A percentile compares a stretch with the other conserved stretches of the same genome.
Evolutionary conservation across 345 rosid species (phyloP).

Genomic region (Lenwebbia sp.): DNA sequence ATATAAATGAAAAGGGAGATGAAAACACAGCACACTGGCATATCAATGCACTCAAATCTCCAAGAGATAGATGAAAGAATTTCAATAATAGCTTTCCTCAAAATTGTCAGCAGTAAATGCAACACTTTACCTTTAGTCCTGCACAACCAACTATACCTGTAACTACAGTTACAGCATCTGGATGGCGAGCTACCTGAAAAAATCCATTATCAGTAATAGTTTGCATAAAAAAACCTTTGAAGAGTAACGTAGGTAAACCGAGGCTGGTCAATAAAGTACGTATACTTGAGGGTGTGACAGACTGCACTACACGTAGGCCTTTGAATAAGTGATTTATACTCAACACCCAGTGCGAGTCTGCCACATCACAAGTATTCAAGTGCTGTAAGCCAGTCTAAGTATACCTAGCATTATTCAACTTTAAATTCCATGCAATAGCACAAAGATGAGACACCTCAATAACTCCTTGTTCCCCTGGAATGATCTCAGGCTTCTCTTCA

Average conservation of each 20-base stretch:
- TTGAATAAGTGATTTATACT: background rate
- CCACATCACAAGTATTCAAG: background rate
- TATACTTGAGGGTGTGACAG: background rate
- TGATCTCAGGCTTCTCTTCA: conserved; percentile 79
- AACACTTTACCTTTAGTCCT: conserved; percentile 57
- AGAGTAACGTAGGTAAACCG: background rate
- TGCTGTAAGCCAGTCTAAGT: background rate
- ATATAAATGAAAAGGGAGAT: background rate
- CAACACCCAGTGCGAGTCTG: background rate
- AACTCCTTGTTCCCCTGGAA: conserved; percentile 90
- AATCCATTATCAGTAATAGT: background rate
- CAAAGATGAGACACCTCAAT: conserved; percentile 49
- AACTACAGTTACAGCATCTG: conserved; percentile 82
- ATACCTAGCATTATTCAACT: background rate
- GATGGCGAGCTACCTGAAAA: conserved; percentile 84
- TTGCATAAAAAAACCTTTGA: background rate
- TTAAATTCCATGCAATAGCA: background rate
- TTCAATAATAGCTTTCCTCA: background rate
- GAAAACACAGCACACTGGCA: background rate
- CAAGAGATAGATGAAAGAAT: background rate
- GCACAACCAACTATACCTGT: conserved; percentile 99
- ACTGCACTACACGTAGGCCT: background rate
- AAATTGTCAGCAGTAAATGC: background rate
- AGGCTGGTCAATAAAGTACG: background rate
- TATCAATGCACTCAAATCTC: background rate